Percentiles rank a stretch among this genome's conserved stretches.
phyloP scores from a whole-genome alignment of 116 monocot species.

The Iris pallida region DNA sequence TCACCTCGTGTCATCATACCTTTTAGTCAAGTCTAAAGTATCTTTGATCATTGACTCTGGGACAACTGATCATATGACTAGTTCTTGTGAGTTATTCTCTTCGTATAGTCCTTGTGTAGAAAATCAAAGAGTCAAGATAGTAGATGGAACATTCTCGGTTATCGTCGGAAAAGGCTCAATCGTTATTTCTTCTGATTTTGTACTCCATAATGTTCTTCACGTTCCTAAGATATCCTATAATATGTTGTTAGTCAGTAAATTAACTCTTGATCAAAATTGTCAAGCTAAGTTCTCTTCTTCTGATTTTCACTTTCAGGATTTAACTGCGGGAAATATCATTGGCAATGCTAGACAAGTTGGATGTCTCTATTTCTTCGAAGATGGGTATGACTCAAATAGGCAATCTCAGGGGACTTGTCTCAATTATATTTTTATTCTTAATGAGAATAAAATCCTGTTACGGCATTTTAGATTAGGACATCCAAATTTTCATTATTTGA shows the following conservation, averaged over 20 bases:
- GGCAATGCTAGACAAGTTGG: neutral
- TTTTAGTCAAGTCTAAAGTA: neutral
- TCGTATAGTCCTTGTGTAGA: neutral
- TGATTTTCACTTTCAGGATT: neutral
- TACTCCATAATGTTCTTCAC: neutral
- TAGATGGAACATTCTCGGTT: neutral
- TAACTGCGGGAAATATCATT: neutral
- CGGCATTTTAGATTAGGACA: no score
- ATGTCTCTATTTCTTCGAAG: slow-evolving; percentile 1
- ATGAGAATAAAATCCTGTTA: no score
- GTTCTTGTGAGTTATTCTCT: neutral
- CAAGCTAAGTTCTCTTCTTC: neutral
- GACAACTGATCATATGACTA: neutral
- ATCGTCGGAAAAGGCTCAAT: neutral
- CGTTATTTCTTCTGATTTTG: neutral
- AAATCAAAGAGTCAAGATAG: neutral
- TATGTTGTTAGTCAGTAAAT: neutral
- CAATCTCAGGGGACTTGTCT: neutral
- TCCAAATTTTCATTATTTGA: no score
- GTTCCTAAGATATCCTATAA: neutral
- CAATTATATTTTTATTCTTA: no score
- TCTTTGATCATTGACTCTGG: slow-evolving; percentile 1
- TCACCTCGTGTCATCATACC: neutral
- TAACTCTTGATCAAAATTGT: neutral
- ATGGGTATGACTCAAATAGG: neutral